These are phyloP conservation scores for Kwoniella mangroviensis DNA, from an alignment of 768 basidiomycete genomes.

Conservation along the genomic window DNA sequence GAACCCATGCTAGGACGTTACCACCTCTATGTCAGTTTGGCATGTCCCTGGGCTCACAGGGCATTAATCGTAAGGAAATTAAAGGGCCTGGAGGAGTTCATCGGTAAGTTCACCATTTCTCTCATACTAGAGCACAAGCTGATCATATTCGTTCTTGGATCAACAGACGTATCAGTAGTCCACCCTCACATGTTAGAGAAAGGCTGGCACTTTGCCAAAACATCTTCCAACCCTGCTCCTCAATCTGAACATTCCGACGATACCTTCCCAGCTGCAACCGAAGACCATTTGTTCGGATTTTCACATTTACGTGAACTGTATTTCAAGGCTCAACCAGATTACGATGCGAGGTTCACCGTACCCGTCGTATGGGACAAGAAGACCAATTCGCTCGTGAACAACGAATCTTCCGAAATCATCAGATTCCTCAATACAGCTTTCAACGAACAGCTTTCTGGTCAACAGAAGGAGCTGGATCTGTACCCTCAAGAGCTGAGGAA, in stretches of 20 bases:
- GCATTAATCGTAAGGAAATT: slow-evolving; percentile 85
- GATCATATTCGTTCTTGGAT: background rate
- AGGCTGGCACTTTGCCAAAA: slow-evolving; percentile 83
- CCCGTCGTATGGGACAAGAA: slow-evolving; percentile 85
- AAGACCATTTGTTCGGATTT: slow-evolving; percentile 72
- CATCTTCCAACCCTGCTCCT: slow-evolving; percentile 27
- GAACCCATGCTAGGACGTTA: slow-evolving; percentile 70
- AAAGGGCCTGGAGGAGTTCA: slow-evolving; percentile 84
- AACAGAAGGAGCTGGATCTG: slow-evolving; percentile 66
- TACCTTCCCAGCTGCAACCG: slow-evolving; percentile 68
- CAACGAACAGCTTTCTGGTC: slow-evolving; percentile 70
- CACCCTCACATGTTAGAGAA: slow-evolving; percentile 81
- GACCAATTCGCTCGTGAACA: slow-evolving; percentile 84
- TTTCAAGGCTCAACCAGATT: slow-evolving; percentile 72
- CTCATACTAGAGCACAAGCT: too few species aligned
- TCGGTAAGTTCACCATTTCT: too few species aligned
- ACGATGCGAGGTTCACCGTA: slow-evolving; percentile 63
- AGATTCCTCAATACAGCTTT: slow-evolving; percentile 85
- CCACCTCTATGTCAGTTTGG: slow-evolving; percentile 84
- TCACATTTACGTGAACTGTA: slow-evolving; percentile 85
- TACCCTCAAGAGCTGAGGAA: slow-evolving; percentile 74
- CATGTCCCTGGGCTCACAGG: slow-evolving; percentile 88
- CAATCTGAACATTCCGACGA: slow-evolving; percentile 46
- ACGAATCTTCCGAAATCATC: slow-evolving; percentile 88
- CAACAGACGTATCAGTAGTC: slow-evolving; percentile 73